Evolutionary conservation across 2,329 filamentous ascomycete genomes (phyloP).

Genomic region (Gliomastix tumulicola): DNA sequence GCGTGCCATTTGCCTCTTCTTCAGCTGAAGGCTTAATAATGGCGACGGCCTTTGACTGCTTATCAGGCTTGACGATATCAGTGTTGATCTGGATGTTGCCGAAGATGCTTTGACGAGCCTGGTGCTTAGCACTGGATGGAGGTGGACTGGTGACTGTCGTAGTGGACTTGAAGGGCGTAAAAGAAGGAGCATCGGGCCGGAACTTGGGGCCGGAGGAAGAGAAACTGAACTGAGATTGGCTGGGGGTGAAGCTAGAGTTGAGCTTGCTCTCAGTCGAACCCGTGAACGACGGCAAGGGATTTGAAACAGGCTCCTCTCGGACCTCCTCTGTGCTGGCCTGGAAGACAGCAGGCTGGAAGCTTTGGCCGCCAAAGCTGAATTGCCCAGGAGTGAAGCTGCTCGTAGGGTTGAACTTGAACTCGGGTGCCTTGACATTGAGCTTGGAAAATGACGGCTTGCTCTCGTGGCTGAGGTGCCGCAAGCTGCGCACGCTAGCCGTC

Average conservation of each 20-base stretch:
- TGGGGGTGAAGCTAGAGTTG: constrained; percentile 62
- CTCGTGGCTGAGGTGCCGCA: constrained; percentile 44
- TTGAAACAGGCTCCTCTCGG: constrained; percentile 7
- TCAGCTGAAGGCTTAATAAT: constrained; percentile 55
- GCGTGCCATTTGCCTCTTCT: constrained; percentile 11
- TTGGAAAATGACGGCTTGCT: constrained; percentile 69
- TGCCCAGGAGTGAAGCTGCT: constrained; percentile 42
- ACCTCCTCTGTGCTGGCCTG: constrained; percentile 21
- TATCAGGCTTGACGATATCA: constrained; percentile 58
- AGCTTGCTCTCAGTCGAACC: background rate
- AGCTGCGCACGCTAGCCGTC: constrained; percentile 28
- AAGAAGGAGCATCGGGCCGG: constrained; percentile 69
- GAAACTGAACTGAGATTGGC: constrained; percentile 60
- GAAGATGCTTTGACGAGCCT: constrained; percentile 53
- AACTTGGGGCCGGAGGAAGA: constrained; percentile 61
- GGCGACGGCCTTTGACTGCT: constrained; percentile 76
- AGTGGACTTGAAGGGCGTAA: constrained; percentile 60
- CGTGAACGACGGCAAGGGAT: constrained; percentile 4
- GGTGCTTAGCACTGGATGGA: constrained; percentile 23
- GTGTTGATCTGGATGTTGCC: constrained; percentile 59
- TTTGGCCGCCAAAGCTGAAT: constrained; percentile 40
- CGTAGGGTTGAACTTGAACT: constrained; percentile 70
- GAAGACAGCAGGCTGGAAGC: constrained; percentile 42
- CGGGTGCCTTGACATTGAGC: constrained; percentile 82
- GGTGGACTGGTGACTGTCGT: constrained; percentile 39